Evolutionary conservation across 1,284 basidiomycete species (phyloP).

Genomic region (Sanghuangporus weigelae): DNA sequence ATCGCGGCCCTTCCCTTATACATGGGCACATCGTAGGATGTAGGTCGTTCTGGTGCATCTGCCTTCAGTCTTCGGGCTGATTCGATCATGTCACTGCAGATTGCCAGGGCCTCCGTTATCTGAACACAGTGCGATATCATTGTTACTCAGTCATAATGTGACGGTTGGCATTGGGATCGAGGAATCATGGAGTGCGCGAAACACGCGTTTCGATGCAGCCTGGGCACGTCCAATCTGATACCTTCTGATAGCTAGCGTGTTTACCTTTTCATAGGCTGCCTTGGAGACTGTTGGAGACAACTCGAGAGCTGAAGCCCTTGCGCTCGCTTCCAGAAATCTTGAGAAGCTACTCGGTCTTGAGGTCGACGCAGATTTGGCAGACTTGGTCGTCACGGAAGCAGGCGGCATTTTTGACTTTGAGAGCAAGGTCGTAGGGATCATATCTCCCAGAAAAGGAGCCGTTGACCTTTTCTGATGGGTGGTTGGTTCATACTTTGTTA

Average conservation of each 20-base stretch:
- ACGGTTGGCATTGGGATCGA: slow-evolving; percentile 63
- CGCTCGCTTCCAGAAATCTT: slow-evolving; percentile 57
- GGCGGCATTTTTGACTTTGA: slow-evolving; percentile 54
- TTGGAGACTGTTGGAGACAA: slow-evolving; percentile 42
- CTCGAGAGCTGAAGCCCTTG: slow-evolving; percentile 47
- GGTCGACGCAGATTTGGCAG: slow-evolving; percentile 30
- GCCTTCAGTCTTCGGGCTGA: background rate
- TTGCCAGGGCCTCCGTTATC: slow-evolving; percentile 71
- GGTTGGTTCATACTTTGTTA: no score
- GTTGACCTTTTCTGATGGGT: slow-evolving; percentile 39
- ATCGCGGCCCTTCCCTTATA: slow-evolving; percentile 51
- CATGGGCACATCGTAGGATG: slow-evolving; percentile 53
- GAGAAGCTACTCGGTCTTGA: slow-evolving; percentile 61
- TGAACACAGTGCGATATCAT: slow-evolving; percentile 46
- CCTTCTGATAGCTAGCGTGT: slow-evolving; percentile 15
- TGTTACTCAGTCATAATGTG: slow-evolving; percentile 56
- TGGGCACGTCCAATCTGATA: slow-evolving; percentile 50
- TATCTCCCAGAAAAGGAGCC: slow-evolving; percentile 39
- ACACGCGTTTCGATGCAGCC: slow-evolving; percentile 63
- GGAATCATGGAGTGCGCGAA: slow-evolving; percentile 57
- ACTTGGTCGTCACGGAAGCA: slow-evolving; percentile 67
- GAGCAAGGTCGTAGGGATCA: slow-evolving; percentile 56
- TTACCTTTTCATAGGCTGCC: slow-evolving; percentile 23
- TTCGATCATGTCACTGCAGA: slow-evolving; percentile 26
- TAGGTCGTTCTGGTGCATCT: slow-evolving; percentile 24